Evolutionary conservation across 306 rosid species (phyloP).

Genomic region (Fragaria iinumae): DNA sequence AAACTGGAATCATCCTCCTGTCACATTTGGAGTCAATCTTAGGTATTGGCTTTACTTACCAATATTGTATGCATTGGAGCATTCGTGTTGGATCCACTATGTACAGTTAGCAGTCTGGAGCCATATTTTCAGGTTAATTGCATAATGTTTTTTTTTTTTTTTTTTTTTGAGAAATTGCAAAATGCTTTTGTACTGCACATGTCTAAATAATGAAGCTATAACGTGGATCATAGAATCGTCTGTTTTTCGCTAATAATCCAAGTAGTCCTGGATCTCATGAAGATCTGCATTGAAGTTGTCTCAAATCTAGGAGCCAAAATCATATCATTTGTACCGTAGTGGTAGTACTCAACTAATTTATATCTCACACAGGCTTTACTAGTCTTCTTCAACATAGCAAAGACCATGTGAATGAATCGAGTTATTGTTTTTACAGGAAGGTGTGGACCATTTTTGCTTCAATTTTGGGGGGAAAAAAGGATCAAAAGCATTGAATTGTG

Average conservation of each 20-base stretch:
- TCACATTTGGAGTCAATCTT: conserved; percentile 1
- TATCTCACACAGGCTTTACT: neutral
- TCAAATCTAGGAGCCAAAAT: conserved; percentile 11
- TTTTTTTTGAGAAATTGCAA: too few species aligned
- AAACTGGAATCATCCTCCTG: conserved; percentile 1
- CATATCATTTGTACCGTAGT: neutral
- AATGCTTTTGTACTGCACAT: neutral
- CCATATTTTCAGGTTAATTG: neutral
- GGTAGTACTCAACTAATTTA: neutral
- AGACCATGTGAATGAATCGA: conserved; percentile 12
- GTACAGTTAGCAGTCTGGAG: neutral
- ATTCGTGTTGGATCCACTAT: neutral
- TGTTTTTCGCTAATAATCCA: neutral
- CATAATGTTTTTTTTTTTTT: neutral
- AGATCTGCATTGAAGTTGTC: conserved; percentile 9
- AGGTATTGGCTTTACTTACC: conserved; percentile 15
- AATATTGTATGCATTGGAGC: conserved; percentile 17
- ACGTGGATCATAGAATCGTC: neutral
- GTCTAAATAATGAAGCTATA: neutral
- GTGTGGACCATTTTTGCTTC: conserved; percentile 16
- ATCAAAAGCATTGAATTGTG: conserved; percentile 14
- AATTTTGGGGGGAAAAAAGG: neutral
- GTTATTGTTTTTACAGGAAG: neutral
- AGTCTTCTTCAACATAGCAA: neutral
- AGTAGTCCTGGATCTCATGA: conserved; percentile 16